Base-by-base conservation (phyloP, 2,329 filamentous ascomycete species). In the Achaetomium macrosporum region DNA sequence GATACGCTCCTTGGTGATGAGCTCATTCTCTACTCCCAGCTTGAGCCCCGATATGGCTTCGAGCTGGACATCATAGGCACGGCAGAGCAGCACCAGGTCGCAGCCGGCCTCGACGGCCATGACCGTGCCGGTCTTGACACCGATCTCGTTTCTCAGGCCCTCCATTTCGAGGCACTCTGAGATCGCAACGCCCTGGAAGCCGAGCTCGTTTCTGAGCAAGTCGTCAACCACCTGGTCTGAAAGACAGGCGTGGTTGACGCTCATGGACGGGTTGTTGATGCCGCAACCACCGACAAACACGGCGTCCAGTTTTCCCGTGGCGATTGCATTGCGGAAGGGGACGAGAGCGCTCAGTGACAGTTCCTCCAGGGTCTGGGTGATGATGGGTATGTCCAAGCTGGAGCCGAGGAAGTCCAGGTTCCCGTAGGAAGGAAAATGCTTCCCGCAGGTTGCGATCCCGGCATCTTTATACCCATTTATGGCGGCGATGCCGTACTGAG, bases 131-230 rank as follows among this genome's bases (percentile, higher is more conserved):
- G 93, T 92, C 61, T 92, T 90, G 16, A 99, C 90, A n/a, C 92
- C 92, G 46, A 97, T 93, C 63, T 96, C 95, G 65, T 95, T 89
- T 59, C 90, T 93, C 9, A 97, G 78, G 0, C 91, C 90, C 65
- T 96, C 91, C 92, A 97, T 97, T 67, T 96, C 92, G 8, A 97
- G 73, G 60, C 92, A 97, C 66, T 97, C 92, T 0, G 91, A 96
- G 46, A 97, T 90, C 20, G 93, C 90, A 2, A 97, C 91, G 1
- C 92, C 92, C 46, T 89, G 82, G 63, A 97, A 97, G 2, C 87
- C 87, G 20, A 97, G 79, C 59, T 96, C 90, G 55, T 87, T 86
- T n/a, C 92, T 82, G 3, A 97, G 75, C 19, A 96, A 73, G 54
- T 93, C 90, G 64, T 96, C 88, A 3, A 97, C 90, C 1, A 97